phyloP scores from a whole-genome alignment of 2,329 filamentous ascomycete genomes.

The Leptographium flavum region DNA sequence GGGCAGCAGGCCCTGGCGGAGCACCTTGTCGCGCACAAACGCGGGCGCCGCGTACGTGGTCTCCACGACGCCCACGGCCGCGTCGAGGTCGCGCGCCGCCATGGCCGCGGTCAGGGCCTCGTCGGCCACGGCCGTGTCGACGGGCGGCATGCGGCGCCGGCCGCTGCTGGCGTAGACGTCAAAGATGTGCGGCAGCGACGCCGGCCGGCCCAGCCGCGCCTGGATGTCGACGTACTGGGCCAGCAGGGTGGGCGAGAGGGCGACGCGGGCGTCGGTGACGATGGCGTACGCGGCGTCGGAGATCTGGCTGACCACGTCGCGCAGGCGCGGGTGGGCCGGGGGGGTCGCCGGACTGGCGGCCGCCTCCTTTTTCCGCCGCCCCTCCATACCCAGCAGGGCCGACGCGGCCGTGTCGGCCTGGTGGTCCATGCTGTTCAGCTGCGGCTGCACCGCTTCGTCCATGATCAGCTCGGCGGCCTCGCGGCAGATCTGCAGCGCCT shows the following conservation, averaged over 20 bases:
- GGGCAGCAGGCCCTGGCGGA: conserved; percentile 50
- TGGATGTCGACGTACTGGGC: conserved; percentile 65
- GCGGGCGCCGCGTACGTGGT: conserved; percentile 52
- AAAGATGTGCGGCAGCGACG: conserved; percentile 68
- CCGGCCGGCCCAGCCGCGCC: conserved; percentile 54
- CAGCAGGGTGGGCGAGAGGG: conserved; percentile 63
- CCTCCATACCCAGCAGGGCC: conserved; percentile 33
- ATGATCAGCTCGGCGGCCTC: conserved; percentile 24
- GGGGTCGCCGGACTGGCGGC: neutral
- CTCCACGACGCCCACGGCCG: conserved; percentile 64
- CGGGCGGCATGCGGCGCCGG: conserved; percentile 49
- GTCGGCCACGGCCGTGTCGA: conserved; percentile 56
- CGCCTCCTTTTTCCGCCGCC: neutral
- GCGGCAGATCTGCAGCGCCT: conserved; percentile 29
- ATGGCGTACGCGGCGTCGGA: conserved; percentile 53
- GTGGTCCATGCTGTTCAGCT: conserved; percentile 23
- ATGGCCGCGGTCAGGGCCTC: conserved; percentile 69
- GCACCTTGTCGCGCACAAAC: conserved; percentile 51
- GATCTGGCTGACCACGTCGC: conserved; percentile 34
- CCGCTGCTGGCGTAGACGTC: conserved; percentile 67
- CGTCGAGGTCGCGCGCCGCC: conserved; percentile 58
- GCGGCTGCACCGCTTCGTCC: conserved; percentile 24
- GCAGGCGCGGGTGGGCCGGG: conserved; percentile 13
- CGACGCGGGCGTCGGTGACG: conserved; percentile 59
- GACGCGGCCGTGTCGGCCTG: conserved; percentile 34